These are phyloP conservation scores for Chytriomyces hyalinus DNA, from an alignment of 192 early-diverging fungal genomes.

Conservation along the genomic window DNA sequence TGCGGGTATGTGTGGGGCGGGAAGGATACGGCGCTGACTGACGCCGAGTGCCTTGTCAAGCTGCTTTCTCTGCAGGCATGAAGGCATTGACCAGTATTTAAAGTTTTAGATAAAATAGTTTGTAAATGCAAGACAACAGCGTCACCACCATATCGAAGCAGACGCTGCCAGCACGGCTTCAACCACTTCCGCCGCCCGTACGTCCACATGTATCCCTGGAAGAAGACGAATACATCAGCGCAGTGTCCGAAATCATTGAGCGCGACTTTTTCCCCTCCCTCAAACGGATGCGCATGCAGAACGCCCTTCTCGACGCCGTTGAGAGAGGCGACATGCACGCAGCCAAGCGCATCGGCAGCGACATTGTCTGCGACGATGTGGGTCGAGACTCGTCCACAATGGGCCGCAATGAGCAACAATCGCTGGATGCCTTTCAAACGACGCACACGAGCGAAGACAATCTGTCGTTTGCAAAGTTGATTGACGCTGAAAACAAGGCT, in stretches of 20 bases:
- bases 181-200: conserved; percentile 3
- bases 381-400: neutral
- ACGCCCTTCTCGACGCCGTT: conserved; percentile 62
- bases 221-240: conserved; percentile 79
- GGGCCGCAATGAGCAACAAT: conserved; percentile 54
- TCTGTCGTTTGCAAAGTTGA: conserved; percentile 71
- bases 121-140: too few relatives aligned
- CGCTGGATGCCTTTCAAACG: conserved; percentile 75
- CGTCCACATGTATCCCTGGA: conserved; percentile 60
- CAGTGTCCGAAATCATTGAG: conserved; percentile 77
- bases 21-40: neutral
- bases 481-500: conserved; percentile 66
- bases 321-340: conserved; percentile 42
- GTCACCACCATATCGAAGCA: neutral
- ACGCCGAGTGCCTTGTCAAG: too few relatives aligned
- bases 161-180: neutral
- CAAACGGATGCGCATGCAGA: conserved; percentile 61
- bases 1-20: neutral
- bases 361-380: neutral
- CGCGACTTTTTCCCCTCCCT: conserved; percentile 83
- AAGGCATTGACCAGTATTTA: too few relatives aligned
- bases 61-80: too few relatives aligned
- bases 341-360: conserved; percentile 28
- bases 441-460: conserved; percentile 84
- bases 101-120: too few relatives aligned